Percentiles rank a stretch among this genome's conserved stretches.
These are phyloP conservation scores for Parietaria judaica DNA, from an alignment of 306 rosid genomes.

Conservation along the genomic window DNA sequence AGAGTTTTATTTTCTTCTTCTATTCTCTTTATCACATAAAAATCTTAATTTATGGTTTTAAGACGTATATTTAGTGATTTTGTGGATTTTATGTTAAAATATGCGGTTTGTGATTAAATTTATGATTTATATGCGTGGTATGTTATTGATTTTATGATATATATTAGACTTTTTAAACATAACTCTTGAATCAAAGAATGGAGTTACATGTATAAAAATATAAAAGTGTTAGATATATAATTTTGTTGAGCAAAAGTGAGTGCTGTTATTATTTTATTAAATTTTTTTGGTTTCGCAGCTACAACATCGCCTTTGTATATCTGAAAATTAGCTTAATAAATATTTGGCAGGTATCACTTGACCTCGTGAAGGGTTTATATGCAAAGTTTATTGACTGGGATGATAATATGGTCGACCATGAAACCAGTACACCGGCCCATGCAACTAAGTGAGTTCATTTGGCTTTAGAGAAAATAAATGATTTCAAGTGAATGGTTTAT, in stretches of 20 bases:
- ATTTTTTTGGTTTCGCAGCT: background rate
- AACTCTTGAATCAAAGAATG: too few relatives aligned
- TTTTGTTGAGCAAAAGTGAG: background rate
- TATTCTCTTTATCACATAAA: too few relatives aligned
- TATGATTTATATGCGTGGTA: too few relatives aligned
- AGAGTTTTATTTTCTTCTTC: too few relatives aligned
- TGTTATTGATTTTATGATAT: too few relatives aligned
- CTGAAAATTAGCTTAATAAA: background rate
- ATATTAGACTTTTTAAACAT: too few relatives aligned
- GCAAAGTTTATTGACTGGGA: conserved; percentile 99
- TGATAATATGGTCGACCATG: conserved; percentile 68
- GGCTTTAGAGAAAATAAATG: conserved; percentile 18
- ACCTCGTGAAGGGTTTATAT: conserved; percentile 88
- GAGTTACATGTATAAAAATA: too few relatives aligned
- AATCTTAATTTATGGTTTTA: too few relatives aligned
- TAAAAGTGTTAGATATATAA: too few relatives aligned
- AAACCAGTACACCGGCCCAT: conserved; percentile 76
- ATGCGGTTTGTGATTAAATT: too few relatives aligned
- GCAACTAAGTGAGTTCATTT: conserved; percentile 79
- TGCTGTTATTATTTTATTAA: background rate
- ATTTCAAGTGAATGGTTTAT: conserved; percentile 16
- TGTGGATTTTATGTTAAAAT: too few relatives aligned
- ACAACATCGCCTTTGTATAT: background rate
- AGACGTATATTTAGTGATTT: too few relatives aligned
- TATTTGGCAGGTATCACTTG: conserved; percentile 83